Evolutionary conservation across 306 rosid species (phyloP), one percentile per base, ranked within the genome.

Genomic region (Sechiopsis laciniata): DNA sequence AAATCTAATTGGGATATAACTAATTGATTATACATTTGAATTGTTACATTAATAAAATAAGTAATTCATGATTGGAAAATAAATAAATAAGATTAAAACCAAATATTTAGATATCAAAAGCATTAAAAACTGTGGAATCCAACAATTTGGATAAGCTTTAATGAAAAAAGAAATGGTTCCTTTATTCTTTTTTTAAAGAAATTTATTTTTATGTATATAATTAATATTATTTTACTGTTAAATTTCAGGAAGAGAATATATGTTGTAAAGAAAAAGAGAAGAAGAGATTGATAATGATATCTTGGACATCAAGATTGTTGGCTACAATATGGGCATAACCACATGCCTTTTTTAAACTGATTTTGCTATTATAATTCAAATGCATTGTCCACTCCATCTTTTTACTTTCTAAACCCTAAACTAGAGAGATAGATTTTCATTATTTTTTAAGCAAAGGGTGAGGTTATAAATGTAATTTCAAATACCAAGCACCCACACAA

Each of bases 211-310:
- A 1, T 40, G 12, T 42, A 7, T 35, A 16, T 65, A 4, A n/a
- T 65, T 10, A 32, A 37, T 5, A n/a, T 4, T 65, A 65, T 66
- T 22, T 42, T 66, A 42, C 9, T 42, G 54, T 42, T 29, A 42
- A 65, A 10, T 20, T 67, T 20, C 14, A 46, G 37, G 73, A 46
- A 67, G 55, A 46, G 73, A 67, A 67, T 67, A 67, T 67, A 67
- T 67, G 56, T 67, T 67, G 53, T 65, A 65, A 46, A 46, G 55
- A 67, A 67, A 67, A 67, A 46, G 55, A 67, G 55, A 67, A 22
- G 55, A 67, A 67, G 72, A 67, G 72, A 67, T 67, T 67, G 55
- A 67, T 67, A 67, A 12, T 67, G 72, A 45, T 67, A 67, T 67
- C 72, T 67, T 67, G 19, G 19, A 46, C 11, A 67, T 67, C 20